Conservation (phyloP, 2,329 filamentous ascomycete genomes). For the Conoideocrella luteorostrata region DNA sequence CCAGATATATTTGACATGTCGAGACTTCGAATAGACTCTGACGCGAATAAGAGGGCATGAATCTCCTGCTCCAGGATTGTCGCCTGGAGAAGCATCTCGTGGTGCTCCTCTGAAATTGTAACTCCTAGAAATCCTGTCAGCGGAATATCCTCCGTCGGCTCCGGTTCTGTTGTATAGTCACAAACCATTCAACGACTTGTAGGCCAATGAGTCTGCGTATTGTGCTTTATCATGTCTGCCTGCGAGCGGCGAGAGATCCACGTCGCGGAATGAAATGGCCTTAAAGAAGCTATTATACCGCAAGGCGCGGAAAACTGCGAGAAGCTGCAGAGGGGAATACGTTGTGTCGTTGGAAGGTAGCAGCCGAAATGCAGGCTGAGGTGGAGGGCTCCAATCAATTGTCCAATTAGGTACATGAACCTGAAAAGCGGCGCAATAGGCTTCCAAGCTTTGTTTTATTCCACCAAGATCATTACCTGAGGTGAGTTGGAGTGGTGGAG, state of each 20-base stretch:
- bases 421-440: constrained; percentile 47
- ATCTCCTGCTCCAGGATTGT: constrained; percentile 50
- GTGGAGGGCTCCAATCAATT: constrained; percentile 35
- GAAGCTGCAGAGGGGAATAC: constrained; percentile 45
- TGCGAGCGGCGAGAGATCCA: constrained; percentile 39
- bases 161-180: neutral
- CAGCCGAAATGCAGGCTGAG: constrained; percentile 47
- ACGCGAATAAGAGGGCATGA: constrained; percentile 48
- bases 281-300: constrained; percentile 56
- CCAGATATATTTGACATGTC: constrained; percentile 41
- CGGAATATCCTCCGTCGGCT: neutral
- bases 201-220: constrained; percentile 41
- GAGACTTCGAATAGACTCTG: constrained; percentile 48
- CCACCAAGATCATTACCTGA: constrained; percentile 50
- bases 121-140: constrained; percentile 26
- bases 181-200: constrained; percentile 46
- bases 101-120: constrained; percentile 42
- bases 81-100: constrained; percentile 41
- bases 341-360: constrained; percentile 32
- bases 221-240: constrained; percentile 36
- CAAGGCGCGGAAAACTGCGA: constrained; percentile 51
- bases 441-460: constrained; percentile 47
- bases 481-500: constrained; percentile 46
- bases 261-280: constrained; percentile 47
- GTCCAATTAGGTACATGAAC: constrained; percentile 47